phyloP scores from a whole-genome alignment of 2,329 filamentous ascomycete species.

The Nemania sp. region DNA sequence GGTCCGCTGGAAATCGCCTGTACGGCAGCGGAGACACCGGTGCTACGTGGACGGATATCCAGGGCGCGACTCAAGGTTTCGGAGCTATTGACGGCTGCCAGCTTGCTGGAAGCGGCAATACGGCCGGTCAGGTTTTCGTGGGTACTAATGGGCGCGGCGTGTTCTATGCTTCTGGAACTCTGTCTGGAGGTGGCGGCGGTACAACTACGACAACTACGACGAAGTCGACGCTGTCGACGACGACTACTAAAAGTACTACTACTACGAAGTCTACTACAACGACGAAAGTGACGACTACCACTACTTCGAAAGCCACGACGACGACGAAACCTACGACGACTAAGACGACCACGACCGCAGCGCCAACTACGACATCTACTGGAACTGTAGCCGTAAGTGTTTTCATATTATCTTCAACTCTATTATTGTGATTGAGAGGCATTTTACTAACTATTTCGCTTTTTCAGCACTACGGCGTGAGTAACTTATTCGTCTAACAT shows the following conservation, averaged over 20 bases:
- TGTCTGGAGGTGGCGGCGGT: slow-evolving; percentile 12
- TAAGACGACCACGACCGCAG: background rate
- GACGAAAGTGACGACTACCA: slow-evolving; percentile 6
- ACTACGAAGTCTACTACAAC: slow-evolving; percentile 1
- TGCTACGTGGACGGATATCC: slow-evolving; percentile 50
- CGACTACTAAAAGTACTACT: background rate
- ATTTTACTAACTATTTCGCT: background rate
- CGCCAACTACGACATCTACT: slow-evolving; percentile 6
- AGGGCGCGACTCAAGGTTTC: slow-evolving; percentile 49
- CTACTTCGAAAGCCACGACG: slow-evolving; percentile 10
- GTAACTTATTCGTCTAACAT: background rate
- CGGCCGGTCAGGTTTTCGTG: slow-evolving; percentile 51
- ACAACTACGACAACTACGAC: slow-evolving; percentile 4
- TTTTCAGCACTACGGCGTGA: slow-evolving; percentile 17
- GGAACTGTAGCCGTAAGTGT: slow-evolving; percentile 12
- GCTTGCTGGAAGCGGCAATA: slow-evolving; percentile 51
- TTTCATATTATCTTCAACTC: background rate
- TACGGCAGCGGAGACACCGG: slow-evolving; percentile 51
- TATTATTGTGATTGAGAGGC: background rate
- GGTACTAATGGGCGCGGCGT: slow-evolving; percentile 55
- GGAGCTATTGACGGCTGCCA: slow-evolving; percentile 46
- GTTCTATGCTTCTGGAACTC: slow-evolving; percentile 41
- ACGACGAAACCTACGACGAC: slow-evolving; percentile 3
- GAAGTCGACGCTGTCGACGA: background rate
- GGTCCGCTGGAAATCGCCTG: slow-evolving; percentile 46